phyloP scores from a whole-genome alignment of 2,329 filamentous ascomycete genomes.

The Thielaviopsis musarum region DNA sequence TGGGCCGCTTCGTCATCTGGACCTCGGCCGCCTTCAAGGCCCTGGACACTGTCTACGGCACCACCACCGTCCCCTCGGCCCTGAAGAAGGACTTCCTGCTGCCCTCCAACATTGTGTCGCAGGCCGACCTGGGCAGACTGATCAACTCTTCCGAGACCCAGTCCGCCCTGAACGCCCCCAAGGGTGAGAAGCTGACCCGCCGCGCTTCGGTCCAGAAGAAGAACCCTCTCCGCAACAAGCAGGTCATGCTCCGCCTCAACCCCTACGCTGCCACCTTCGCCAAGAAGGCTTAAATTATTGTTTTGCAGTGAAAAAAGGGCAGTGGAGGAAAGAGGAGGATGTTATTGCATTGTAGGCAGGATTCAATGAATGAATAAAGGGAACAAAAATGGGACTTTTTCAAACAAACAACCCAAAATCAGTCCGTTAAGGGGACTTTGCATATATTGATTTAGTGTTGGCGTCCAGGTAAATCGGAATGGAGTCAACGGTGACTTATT shows the following conservation, averaged over 20 bases:
- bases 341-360: constrained; percentile 11
- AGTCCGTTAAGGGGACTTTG: constrained; percentile 4
- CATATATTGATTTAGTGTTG: constrained; percentile 14
- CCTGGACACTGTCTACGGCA: constrained; percentile 92
- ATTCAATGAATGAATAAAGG: constrained; percentile 12
- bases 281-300: constrained; percentile 31
- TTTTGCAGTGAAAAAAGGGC: constrained; percentile 6
- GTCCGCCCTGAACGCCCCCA: constrained; percentile 81
- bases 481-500: constrained; percentile 1
- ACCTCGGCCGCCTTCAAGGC: constrained; percentile 92
- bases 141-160: constrained; percentile 99
- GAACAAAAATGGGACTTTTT: constrained; percentile 12
- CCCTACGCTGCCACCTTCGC: constrained; percentile 86
- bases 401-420: constrained; percentile 10
- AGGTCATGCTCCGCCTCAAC: constrained; percentile 96
- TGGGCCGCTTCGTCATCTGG: constrained; percentile 98
- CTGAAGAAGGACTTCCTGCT: constrained; percentile 99
- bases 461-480: constrained; percentile 10
- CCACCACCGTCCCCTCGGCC: constrained; percentile 71
- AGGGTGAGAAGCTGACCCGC: constrained; percentile 81
- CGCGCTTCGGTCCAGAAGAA: constrained; percentile 92
- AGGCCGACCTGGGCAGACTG: constrained; percentile 89
- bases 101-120: constrained; percentile 77
- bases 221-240: constrained; percentile 98
- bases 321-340: constrained; percentile 7